Evolutionary conservation across 2,329 filamentous ascomycete genomes (phyloP), one percentile per base, ranked within the genome.

Genomic region (Penicillium sp.): DNA sequence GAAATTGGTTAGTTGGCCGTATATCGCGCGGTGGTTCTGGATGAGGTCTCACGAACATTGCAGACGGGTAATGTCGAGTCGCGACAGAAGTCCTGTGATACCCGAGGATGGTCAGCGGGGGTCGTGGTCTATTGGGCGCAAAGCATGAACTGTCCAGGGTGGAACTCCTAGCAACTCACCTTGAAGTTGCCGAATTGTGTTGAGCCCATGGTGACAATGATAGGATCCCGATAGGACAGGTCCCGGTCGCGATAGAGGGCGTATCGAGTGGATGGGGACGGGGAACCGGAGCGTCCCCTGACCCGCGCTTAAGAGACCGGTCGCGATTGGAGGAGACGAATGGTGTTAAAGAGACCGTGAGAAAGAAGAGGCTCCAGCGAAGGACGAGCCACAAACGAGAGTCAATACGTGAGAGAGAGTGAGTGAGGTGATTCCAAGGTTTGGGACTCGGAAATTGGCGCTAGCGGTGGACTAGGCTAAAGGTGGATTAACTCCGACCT

Each of bases 11-110:
- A 69, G 61, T 53, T 14, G 45, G 19, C n/a, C 14, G 31, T 39
- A n/a, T 9, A 11, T 22, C 19, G 19, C 26, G 26, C 26, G 26
- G 21, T 26, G 29, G 14, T 49, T 29, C 22, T 43, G 24, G 21
- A 33, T 41, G 29, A 50, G 37, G 49, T 52, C 48, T 58, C 53
- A 84, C 88, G 69, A 83, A 93, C 90, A 83, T 93, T 93, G 82
- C 90, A 95, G 68, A 93, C 81, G 53, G 90, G 90, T 68, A 93
- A 81, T 56, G 90, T 93, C 68, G 90, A 90, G 78, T 93, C 90
- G 73, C 85, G 88, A 82, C 90, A 95, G 74, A 95, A 93, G 72
- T 89, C 79, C 90, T 93, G 65, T 66, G 45, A 70, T 70, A 57
- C 43, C 59, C 65, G 59, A 55, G 55, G 57, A 57, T 55, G 57